A percentile compares a stretch with the other conserved stretches of the same genome.
Evolutionary conservation across 345 rosid species (phyloP).

Genomic region (Chamaenerion angustifolium): DNA sequence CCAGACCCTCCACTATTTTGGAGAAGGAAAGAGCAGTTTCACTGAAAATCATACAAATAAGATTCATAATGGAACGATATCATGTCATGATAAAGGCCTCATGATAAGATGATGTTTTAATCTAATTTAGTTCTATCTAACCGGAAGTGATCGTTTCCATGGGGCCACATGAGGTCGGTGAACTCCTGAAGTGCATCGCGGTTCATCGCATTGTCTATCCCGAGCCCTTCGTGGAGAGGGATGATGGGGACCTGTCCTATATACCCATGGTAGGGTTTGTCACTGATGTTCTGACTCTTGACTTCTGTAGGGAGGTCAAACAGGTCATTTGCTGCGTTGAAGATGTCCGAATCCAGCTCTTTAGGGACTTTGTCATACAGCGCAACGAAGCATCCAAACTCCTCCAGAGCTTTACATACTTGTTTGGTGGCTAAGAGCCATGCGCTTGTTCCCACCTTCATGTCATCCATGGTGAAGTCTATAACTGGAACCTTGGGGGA

Average conservation of each 20-base stretch:
- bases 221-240: slow-evolving; percentile 26
- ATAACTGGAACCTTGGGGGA: slow-evolving; percentile 15
- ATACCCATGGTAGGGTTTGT: slow-evolving; percentile 30
- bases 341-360: slow-evolving; percentile 7
- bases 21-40: slow-evolving; percentile 11
- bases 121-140: too few relatives aligned
- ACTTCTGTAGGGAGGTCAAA: slow-evolving; percentile 20
- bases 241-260: slow-evolving; percentile 15
- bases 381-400: slow-evolving; percentile 29
- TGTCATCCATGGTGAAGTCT: slow-evolving; percentile 12
- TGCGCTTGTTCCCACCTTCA: slow-evolving; percentile 11
- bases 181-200: slow-evolving; percentile 5
- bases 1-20: slow-evolving; percentile 13
- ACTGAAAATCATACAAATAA: slow-evolving; percentile 4
- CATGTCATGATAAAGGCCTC: too few relatives aligned
- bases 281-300: slow-evolving; percentile 15
- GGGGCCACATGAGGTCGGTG: slow-evolving; percentile 22
- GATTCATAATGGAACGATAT: too few relatives aligned
- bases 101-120: too few relatives aligned
- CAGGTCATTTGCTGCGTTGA: slow-evolving; percentile 13
- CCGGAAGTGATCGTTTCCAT: slow-evolving; percentile 23
- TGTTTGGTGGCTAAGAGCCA: slow-evolving; percentile 14
- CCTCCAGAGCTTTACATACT: slow-evolving; percentile 18
- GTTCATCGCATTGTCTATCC: slow-evolving; percentile 17
- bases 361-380: slow-evolving; percentile 11